Evolutionary conservation across 495 filamentous ascomycete genomes (phyloP), one percentile per base, ranked within the genome.

Genomic region (Amniculicola lignicola): DNA sequence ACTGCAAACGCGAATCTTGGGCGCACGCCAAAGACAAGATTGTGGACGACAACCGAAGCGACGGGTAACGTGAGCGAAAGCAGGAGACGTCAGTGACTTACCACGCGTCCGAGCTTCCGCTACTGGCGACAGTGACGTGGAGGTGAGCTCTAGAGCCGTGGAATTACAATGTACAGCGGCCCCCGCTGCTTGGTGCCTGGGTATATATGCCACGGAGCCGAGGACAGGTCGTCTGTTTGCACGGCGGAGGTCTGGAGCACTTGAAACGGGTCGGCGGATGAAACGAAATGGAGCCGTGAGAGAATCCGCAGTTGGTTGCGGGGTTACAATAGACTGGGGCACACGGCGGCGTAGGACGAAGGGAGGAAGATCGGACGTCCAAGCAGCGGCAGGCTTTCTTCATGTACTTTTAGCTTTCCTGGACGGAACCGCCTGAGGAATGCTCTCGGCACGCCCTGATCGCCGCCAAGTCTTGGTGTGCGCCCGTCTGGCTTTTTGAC

Each of bases 391-490:
- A 7, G 7, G 37, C 37, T 5, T 22, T 45, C 10, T 16, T 40
- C 37, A 40, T 40, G 37, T 40, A 40, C 16, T 40, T 18, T 40
- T 33, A 7, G 29, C 7, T 33, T 7, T 7, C 9, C 16, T 19
- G 37, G 6, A 6, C 37, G 37, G 37, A 40, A 40, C 9, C 10
- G 29, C 7, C 29, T 7, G 9, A 22, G 41, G 44, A 48, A 48
- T 48, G 44, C 24, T 48, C 16, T 42, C 48, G 48, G 35, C 48
- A 27, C 51, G 24, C 36, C 51, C 51, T 48, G 38, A 49, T 51
- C 53, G 54, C 14, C 52, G 35, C 37, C 53, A 25, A 52, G 42
- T 23, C 59, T 57, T 62, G 52, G 45, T 36, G 51, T 56, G 59
- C 46, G n/a, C n/a, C n/a, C n/a, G n/a, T n/a, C n/a, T n/a, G n/a